Evolutionary conservation across 192 early-diverging fungal species (phyloP), one percentile per base, ranked within the genome.

Genomic region (Coemansia erecta): DNA sequence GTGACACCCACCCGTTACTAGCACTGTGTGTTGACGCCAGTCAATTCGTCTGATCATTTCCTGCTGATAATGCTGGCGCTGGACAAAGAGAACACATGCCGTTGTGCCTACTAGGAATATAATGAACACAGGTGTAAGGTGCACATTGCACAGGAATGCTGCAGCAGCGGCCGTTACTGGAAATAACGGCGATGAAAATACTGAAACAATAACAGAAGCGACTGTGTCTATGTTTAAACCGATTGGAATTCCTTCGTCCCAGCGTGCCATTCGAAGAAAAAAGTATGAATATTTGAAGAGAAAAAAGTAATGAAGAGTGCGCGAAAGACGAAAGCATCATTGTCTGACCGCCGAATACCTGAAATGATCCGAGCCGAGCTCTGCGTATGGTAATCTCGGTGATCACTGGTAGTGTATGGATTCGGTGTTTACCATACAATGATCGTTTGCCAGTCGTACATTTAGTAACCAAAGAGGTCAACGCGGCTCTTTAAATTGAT

Each of bases 1-100:
- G 42, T 80, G 77, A 6, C 66, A 45, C 0, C 77, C 67, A 62
- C 75, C 75, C 7, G 75, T 78, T 37, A 78, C 54, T 6, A 78
- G 57, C 10, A 78, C 62, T 11, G 46, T 52, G 8, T 78, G 75
- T 55, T 58, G 18, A 26, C 37, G 11, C 75, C 75, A 78, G 61
- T 78, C 62, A 19, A 68, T 50, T 12, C 31, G 18, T 12, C 49
- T 35, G 15, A 28, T 43, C 10, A 54, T 22, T 12, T 31, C 47
- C 21, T 15, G 33, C 8, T 39, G 4, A 17, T 19, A 22, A 0
- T 48, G 33, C 41, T 19, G n/a, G 18, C 14, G 43, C 22, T 35
- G n/a, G 54, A 2, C n/a, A 37, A 37, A 9, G 8, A 37, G 35
- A 7, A 37, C 35, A 37, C 2, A 21, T 3, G 26, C 17, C 15